A percentile compares a stretch with the other conserved stretches of the same genome.
Evolutionary conservation across 768 basidiomycete genomes (phyloP).

Genomic region (Podaxis sp.): DNA sequence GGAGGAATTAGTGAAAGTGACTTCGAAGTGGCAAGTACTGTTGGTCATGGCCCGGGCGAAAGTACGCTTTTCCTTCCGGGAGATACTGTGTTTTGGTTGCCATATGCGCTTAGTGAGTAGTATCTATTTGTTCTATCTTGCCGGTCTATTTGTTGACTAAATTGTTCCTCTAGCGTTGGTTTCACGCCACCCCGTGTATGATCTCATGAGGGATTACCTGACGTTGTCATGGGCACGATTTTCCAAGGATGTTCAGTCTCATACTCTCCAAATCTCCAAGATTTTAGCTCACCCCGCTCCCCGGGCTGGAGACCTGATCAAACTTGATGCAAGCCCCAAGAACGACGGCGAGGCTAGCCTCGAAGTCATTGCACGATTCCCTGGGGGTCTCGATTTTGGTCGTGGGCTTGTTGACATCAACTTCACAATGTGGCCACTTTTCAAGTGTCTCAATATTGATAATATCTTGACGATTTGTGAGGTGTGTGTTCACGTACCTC

Average conservation of each 20-base stretch:
- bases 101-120: slow-evolving; percentile 82
- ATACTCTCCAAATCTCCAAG: slow-evolving; percentile 87
- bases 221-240: slow-evolving; percentile 95
- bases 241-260: slow-evolving; percentile 91
- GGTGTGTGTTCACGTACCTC: slow-evolving; percentile 42
- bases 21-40: slow-evolving; percentile 77
- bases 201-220: slow-evolving; percentile 92
- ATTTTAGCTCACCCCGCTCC: slow-evolving; percentile 87
- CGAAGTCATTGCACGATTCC: slow-evolving; percentile 87
- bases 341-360: slow-evolving; percentile 55
- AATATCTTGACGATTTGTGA: slow-evolving; percentile 93
- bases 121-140: slow-evolving; percentile 14
- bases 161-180: slow-evolving; percentile 61
- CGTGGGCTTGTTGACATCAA: slow-evolving; percentile 90
- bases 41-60: slow-evolving; percentile 82
- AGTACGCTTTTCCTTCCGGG: slow-evolving; percentile 87
- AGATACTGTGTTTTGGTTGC: slow-evolving; percentile 93
- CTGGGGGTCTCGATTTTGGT: slow-evolving; percentile 92
- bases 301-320: slow-evolving; percentile 82
- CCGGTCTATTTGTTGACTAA: slow-evolving; percentile 15
- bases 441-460: slow-evolving; percentile 90
- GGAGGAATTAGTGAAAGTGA: slow-evolving; percentile 85
- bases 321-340: slow-evolving; percentile 78
- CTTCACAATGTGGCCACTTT: slow-evolving; percentile 96
- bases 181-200: slow-evolving; percentile 91